Percentiles rank a stretch among this genome's conserved stretches.
Evolutionary conservation across 2,329 filamentous ascomycete genomes (phyloP).

Genomic region (Aspergillus aculeatinus): DNA sequence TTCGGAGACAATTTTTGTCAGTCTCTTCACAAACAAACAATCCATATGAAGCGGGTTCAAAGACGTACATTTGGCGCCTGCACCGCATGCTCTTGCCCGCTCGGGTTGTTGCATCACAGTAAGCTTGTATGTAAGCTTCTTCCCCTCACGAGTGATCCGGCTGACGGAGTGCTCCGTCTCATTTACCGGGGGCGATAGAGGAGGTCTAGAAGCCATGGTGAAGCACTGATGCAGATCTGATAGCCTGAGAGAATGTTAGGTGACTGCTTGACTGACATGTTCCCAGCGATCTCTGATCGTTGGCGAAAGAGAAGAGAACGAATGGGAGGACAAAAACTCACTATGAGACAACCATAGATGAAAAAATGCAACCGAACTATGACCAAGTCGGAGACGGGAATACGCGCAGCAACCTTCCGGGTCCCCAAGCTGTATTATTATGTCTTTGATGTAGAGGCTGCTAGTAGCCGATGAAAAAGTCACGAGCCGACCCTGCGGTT

Average conservation of each 20-base stretch:
- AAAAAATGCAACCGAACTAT: background rate
- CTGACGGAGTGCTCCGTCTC: conserved; percentile 55
- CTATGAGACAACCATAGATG: background rate
- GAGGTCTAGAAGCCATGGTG: conserved; percentile 45
- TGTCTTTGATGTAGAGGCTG: background rate
- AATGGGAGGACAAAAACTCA: background rate
- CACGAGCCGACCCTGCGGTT: conserved; percentile 3
- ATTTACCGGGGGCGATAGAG: conserved; percentile 47
- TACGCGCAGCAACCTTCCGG: background rate
- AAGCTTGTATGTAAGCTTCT: conserved; percentile 76
- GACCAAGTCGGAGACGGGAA: background rate
- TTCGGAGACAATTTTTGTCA: conserved; percentile 17
- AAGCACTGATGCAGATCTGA: background rate
- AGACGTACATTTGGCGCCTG: conserved; percentile 83
- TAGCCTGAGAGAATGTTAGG: background rate
- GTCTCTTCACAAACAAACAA: background rate
- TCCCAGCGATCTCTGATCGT: background rate
- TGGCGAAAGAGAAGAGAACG: background rate
- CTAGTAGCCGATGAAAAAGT: background rate
- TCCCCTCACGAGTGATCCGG: conserved; percentile 70
- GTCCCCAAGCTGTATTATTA: background rate
- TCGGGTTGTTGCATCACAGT: conserved; percentile 91
- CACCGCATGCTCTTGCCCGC: conserved; percentile 90
- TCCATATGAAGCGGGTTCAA: conserved; percentile 1
- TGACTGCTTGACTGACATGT: background rate